A percentile compares a stretch with the other conserved stretches of the same genome.
phyloP scores from a whole-genome alignment of 768 basidiomycete species.

The Auricularia cornea region DNA sequence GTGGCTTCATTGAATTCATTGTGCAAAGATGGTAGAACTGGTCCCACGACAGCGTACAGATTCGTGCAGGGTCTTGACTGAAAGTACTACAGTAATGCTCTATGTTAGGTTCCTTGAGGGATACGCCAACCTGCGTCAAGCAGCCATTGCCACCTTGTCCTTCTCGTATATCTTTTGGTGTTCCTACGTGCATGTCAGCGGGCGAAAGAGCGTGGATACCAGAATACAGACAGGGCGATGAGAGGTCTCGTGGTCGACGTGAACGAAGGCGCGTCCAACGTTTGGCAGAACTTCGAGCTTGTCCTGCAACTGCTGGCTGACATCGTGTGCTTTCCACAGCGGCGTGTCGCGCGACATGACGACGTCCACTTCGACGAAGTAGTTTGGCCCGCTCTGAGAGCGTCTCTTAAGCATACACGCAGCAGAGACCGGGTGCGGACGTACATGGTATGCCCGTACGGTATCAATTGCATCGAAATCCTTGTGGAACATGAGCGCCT shows the following conservation, averaged over 20 bases:
- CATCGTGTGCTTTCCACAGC: slow-evolving; percentile 80
- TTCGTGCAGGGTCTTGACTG: background rate
- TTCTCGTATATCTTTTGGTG: background rate
- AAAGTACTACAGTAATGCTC: background rate
- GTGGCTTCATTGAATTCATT: too few relatives aligned
- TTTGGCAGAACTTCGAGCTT: slow-evolving; percentile 84
- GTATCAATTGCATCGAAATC: slow-evolving; percentile 86
- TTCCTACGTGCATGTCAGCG: background rate
- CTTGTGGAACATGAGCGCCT: slow-evolving; percentile 79
- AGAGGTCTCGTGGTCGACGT: slow-evolving; percentile 91
- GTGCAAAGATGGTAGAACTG: too few relatives aligned
- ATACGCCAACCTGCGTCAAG: background rate
- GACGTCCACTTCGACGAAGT: slow-evolving; percentile 92
- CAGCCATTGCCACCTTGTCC: background rate
- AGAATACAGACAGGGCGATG: slow-evolving; percentile 45
- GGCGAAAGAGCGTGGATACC: slow-evolving; percentile 7
- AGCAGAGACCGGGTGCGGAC: slow-evolving; percentile 22
- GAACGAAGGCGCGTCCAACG: slow-evolving; percentile 89
- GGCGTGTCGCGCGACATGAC: slow-evolving; percentile 88
- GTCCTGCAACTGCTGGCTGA: slow-evolving; percentile 78
- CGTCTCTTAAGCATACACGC: slow-evolving; percentile 3
- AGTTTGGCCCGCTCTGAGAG: slow-evolving; percentile 71
- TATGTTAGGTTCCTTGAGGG: background rate
- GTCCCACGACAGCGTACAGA: background rate
- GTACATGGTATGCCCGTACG: slow-evolving; percentile 83